Evolutionary conservation across 495 filamentous ascomycete species (phyloP).

Genomic region (Daldinia bambusicola): DNA sequence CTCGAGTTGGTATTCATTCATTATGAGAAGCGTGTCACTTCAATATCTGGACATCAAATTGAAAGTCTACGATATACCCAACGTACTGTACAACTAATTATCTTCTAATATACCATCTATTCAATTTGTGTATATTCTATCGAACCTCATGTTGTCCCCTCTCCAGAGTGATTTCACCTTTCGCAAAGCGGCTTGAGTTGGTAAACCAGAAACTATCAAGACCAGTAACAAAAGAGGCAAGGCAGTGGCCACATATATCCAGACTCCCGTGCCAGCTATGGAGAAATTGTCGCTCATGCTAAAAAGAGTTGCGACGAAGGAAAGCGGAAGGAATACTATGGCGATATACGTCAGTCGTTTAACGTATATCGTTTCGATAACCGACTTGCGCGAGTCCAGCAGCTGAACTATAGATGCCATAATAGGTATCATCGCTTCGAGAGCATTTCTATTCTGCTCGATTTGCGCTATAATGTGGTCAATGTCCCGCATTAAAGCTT

Average conservation of each 20-base stretch:
- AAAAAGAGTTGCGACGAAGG: conserved; percentile 51
- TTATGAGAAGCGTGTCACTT: no score
- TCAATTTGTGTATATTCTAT: neutral
- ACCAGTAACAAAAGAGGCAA: conserved; percentile 16
- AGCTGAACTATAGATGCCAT: conserved; percentile 48
- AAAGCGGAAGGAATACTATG: conserved; percentile 53
- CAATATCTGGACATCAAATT: no score
- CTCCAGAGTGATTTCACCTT: neutral
- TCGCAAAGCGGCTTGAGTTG: neutral
- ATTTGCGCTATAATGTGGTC: conserved; percentile 30
- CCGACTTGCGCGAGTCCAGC: conserved; percentile 39
- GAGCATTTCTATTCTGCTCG: conserved; percentile 31
- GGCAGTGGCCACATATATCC: conserved; percentile 17
- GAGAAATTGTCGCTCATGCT: conserved; percentile 46
- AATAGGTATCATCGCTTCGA: conserved; percentile 47
- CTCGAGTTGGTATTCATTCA: no score
- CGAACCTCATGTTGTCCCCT: neutral
- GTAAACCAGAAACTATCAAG: neutral
- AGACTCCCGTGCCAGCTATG: conserved; percentile 8
- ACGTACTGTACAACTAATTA: no score
- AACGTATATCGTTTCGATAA: conserved; percentile 47
- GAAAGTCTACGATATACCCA: no score
- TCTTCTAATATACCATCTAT: neutral
- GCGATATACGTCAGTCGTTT: conserved; percentile 51
- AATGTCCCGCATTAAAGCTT: conserved; percentile 28